Evolutionary conservation across 1,284 basidiomycete genomes (phyloP), one percentile per base, ranked within the genome.

Genomic region (Lentinula novae-zelandiae): DNA sequence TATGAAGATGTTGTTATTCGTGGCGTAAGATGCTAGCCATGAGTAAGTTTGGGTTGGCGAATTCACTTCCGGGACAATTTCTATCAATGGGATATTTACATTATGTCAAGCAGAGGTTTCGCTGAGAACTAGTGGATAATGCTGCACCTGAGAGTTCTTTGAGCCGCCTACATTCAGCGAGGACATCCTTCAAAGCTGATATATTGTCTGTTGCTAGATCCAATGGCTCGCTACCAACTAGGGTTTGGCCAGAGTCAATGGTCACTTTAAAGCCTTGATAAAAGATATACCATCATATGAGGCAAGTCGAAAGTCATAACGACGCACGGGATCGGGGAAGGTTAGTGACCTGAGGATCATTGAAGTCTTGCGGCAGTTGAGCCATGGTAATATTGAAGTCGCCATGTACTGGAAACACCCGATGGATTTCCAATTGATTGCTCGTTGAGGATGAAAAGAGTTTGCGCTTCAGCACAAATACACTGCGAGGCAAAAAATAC

Each of bases 381-480:
- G 83, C 78, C 73, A 85, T 82, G 4, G 74, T 68, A 53, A 86
- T 77, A 5, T 77, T 75, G 63, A 87, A 84, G n/a, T 75, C 73
- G 20, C 72, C 75, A 60, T 78, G 73, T 27, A 87, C 78, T 3
- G 83, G 83, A 51, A 81, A 77, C 2, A 80, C 74, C 60, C 75
- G 78, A 58, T 83, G 75, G 9, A 84, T 70, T 34, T 78, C 75
- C 38, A 78, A 67, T 34, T 74, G 72, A 33, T 72, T 67, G 15
- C 64, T 57, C n/a, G 61, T 63, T 15, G 65, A 70, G 59, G 69
- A 63, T 0, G 65, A 61, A 33, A 67, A 55, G 34, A 65, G 34
- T 42, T 71, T 75, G 46, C 66, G 66, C 63, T 74, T 77, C 67
- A 80, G 76, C 4, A 83, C 68, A 62, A 84, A 80, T 8, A 83